Evolutionary conservation across 2,329 filamentous ascomycete species (phyloP).

Genomic region (Beauveria sp.): DNA sequence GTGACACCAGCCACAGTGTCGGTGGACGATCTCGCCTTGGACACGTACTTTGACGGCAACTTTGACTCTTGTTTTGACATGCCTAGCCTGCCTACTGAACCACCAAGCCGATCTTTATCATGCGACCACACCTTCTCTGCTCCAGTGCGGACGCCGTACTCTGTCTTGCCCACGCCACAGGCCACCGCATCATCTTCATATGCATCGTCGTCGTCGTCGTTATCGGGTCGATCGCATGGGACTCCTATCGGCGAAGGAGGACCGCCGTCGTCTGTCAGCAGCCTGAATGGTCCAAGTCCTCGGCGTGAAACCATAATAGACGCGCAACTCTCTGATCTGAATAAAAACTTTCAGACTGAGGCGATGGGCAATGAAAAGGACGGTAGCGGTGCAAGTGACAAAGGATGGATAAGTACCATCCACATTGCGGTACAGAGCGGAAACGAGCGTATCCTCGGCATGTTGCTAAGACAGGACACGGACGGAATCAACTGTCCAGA

Average conservation of each 20-base stretch:
- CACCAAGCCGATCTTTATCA: not conserved
- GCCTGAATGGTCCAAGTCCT: not conserved
- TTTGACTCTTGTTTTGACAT: not conserved
- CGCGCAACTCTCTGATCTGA: not conserved
- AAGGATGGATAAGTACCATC: constrained; percentile 2
- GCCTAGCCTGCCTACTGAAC: not conserved
- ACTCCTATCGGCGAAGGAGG: not conserved
- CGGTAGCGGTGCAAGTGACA: not conserved
- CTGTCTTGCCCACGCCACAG: not conserved
- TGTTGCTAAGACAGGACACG: constrained; percentile 1
- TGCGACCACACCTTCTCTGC: not conserved
- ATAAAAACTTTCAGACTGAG: too few species aligned
- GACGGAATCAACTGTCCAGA: constrained; percentile 1
- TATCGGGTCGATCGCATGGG: not conserved
- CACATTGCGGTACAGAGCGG: constrained; percentile 3
- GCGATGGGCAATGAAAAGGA: not conserved
- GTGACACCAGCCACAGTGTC: not conserved
- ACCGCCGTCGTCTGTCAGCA: not conserved
- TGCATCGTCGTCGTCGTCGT: not conserved
- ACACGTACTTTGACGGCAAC: not conserved
- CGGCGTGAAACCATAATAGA: not conserved
- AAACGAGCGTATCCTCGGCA: constrained; percentile 1
- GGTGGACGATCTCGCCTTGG: not conserved
- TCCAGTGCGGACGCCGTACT: not conserved
- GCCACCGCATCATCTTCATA: not conserved